phyloP scores from a whole-genome alignment of 2,329 filamentous ascomycete genomes.

The Penicillium sp. region DNA sequence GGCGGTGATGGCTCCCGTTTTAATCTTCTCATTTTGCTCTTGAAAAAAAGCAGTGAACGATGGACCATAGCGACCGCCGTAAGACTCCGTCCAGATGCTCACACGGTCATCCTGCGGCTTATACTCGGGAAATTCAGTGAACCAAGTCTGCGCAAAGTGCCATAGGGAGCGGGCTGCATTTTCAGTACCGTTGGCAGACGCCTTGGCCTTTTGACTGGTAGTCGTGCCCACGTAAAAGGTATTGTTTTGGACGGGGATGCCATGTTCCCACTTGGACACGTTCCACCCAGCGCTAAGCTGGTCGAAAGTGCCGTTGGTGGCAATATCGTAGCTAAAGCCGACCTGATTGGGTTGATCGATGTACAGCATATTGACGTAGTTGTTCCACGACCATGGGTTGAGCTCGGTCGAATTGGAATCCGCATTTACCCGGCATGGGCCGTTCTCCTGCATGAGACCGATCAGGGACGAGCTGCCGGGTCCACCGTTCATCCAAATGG shows the following conservation, averaged over 20 bases:
- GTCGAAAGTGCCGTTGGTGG: constrained; percentile 41
- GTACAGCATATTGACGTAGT: constrained; percentile 66
- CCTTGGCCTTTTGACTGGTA: constrained; percentile 44
- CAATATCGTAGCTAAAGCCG: constrained; percentile 56
- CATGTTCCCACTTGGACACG: constrained; percentile 27
- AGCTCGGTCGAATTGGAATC: constrained; percentile 51
- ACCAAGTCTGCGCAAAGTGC: constrained; percentile 62
- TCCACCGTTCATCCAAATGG: constrained; percentile 63
- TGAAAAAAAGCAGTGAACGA: constrained; percentile 42
- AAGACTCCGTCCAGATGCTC: constrained; percentile 48
- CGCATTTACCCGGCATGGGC: constrained; percentile 53
- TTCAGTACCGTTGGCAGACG: constrained; percentile 51
- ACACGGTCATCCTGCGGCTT: constrained; percentile 55
- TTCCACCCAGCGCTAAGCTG: constrained; percentile 26
- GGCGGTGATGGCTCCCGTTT: constrained; percentile 27
- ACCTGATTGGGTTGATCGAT: constrained; percentile 65
- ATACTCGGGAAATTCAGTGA: constrained; percentile 62
- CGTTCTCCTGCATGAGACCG: constrained; percentile 53
- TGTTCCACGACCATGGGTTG: constrained; percentile 64
- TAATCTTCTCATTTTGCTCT: constrained; percentile 43
- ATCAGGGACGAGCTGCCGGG: constrained; percentile 60
- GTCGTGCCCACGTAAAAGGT: constrained; percentile 56
- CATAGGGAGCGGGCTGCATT: constrained; percentile 57
- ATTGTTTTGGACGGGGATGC: constrained; percentile 48
- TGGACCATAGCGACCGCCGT: constrained; percentile 47